phyloP scores from a whole-genome alignment of 805 yeast species.

The Zygosaccharomyces pseudorouxii region DNA sequence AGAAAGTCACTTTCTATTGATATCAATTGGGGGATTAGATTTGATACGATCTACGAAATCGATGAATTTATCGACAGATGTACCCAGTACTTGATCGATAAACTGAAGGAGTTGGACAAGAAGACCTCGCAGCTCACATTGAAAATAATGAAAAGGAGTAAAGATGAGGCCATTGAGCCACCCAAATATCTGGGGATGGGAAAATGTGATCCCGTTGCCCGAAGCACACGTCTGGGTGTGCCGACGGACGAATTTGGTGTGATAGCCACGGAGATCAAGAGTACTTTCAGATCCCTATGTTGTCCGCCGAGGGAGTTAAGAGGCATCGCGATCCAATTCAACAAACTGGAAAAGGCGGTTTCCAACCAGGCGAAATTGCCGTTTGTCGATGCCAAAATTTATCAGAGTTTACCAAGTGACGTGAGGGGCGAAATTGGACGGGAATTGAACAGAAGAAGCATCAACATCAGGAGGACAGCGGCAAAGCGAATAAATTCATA shows the following conservation, averaged over 20 bases:
- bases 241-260: conserved; percentile 57
- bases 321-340: conserved; percentile 72
- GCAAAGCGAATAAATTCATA: conserved; percentile 7
- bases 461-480: conserved; percentile 5
- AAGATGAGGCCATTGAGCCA: conserved; percentile 67
- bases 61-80: conserved; percentile 58
- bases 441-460: conserved; percentile 16
- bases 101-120: conserved; percentile 46
- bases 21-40: conserved; percentile 86
- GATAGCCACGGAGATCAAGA: conserved; percentile 55
- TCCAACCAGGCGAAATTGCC: conserved; percentile 36
- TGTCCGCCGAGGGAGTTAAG: conserved; percentile 66
- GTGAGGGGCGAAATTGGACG: conserved; percentile 15
- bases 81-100: conserved; percentile 51
- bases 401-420: conserved; percentile 13
- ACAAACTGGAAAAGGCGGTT: conserved; percentile 44
- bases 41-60: conserved; percentile 54
- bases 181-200: conserved; percentile 86
- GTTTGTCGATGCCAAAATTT: conserved; percentile 20
- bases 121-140: conserved; percentile 57
- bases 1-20: conserved; percentile 83
- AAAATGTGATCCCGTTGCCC: conserved; percentile 57
- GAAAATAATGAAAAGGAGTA: conserved; percentile 59
- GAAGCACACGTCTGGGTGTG: conserved; percentile 54
- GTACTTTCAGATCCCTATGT: conserved; percentile 50